These are phyloP conservation scores for Pezicula rhizophila DNA, from an alignment of 2,329 filamentous ascomycete genomes.

Conservation along the genomic window DNA sequence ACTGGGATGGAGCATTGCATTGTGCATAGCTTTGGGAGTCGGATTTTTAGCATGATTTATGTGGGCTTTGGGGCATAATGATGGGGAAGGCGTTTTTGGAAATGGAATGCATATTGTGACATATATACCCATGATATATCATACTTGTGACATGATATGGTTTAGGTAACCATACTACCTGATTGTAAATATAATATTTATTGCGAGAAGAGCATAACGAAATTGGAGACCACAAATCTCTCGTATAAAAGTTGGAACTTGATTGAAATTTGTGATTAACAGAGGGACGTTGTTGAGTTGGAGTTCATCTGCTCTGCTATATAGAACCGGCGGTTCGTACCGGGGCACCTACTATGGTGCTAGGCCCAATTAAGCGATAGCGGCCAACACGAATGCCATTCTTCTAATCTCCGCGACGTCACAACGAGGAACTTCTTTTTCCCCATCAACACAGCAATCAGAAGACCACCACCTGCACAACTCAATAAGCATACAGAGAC, in stretches of 20 bases:
- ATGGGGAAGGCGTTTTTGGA: constrained; percentile 2
- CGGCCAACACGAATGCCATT: not conserved
- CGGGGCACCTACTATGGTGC: not conserved
- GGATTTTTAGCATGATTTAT: constrained; percentile 9
- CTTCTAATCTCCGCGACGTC: not conserved
- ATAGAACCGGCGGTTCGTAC: not conserved
- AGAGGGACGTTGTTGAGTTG: no score
- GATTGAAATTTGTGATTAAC: no score
- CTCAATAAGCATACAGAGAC: constrained; percentile 14
- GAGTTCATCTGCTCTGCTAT: no score
- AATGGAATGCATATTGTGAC: not conserved
- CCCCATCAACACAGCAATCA: not conserved
- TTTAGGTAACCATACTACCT: not conserved
- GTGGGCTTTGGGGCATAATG: not conserved
- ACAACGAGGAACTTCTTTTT: not conserved
- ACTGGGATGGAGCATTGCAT: constrained; percentile 4
- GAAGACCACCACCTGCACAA: constrained; percentile 6
- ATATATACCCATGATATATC: constrained; percentile 11
- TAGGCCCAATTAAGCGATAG: not conserved
- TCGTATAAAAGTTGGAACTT: no score
- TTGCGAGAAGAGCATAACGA: no score
- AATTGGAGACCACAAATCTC: no score
- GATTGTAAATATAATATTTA: not conserved
- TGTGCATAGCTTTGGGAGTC: constrained; percentile 8
- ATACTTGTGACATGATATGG: not conserved